phyloP scores from a whole-genome alignment of 345 rosid species.

The Camelina neglecta region DNA sequence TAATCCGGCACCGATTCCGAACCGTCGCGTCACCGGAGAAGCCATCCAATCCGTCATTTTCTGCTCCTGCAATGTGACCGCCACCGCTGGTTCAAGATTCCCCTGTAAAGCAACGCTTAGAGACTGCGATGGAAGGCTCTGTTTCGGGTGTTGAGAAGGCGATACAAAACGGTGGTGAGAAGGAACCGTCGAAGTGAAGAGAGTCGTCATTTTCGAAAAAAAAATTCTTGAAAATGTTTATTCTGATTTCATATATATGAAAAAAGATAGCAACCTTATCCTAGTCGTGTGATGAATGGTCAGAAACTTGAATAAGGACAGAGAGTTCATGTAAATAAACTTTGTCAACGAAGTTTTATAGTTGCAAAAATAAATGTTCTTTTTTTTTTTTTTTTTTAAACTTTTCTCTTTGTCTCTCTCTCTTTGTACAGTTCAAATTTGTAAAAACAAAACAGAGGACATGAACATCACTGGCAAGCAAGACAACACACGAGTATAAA shows the following conservation, averaged over 20 bases:
- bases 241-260: not conserved
- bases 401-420: not conserved
- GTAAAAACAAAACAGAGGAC: constrained; percentile 37
- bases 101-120: constrained; percentile 15
- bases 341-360: constrained; percentile 12
- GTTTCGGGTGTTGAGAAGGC: constrained; percentile 47
- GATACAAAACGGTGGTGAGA: constrained; percentile 48
- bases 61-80: constrained; percentile 33
- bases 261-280: constrained; percentile 32
- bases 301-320: not conserved
- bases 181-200: constrained; percentile 37
- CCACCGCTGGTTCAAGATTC: not conserved
- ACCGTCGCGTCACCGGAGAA: constrained; percentile 77
- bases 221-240: too few species aligned
- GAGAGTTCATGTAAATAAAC: too few species aligned
- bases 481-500: not conserved
- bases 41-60: constrained; percentile 70
- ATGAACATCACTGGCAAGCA: constrained; percentile 29
- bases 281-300: constrained; percentile 22
- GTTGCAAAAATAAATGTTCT: not conserved
- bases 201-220: constrained; percentile 33
- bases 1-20: constrained; percentile 84
- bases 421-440: constrained; percentile 35
- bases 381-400: too few species aligned
- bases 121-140: constrained; percentile 32